Evolutionary conservation across 1,284 basidiomycete species (phyloP), one percentile per base, ranked within the genome.

Genomic region (Moniliophthora roreri): DNA sequence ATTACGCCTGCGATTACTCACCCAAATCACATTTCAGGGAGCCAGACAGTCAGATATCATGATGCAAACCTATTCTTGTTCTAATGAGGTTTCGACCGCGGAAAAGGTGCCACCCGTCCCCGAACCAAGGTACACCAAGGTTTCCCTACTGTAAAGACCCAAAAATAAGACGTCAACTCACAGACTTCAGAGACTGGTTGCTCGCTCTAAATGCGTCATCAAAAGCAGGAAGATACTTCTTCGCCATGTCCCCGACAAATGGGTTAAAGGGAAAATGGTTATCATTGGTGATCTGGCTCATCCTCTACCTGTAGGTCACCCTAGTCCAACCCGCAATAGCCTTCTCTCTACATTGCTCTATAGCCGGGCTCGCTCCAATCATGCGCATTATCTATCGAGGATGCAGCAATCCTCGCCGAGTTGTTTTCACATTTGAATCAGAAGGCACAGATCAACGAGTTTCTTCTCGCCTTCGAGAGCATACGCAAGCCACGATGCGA

Each of bases 301-400:
- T 58, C 77, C 79, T 2, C 62, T 81, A 26, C 74, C 76, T n/a
- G 80, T 81, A 58, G 60, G 77, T 66, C 9, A 58, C 36, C 39
- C 20, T 16, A 46, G 21, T 28, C 13, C 28, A 8, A 20, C 10
- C 11, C 23, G 8, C 16, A 36, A 13, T 39, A 24, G n/a, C 38
- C 21, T n/a, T 6, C n/a, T 35, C 21, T 34, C 24, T 24, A 18
- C 38, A 32, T 34, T 52, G 8, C 6, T 11, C 28, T 32, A 32
- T 59, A 85, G 82, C 69, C 76, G n/a, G 81, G 81, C 13, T 73
- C 78, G 0, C 66, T 78, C 10, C 84, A 85, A 62, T 64, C 69
- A 3, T 61, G 65, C 13, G 73, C 70, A 11, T 73, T 82, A 60
- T 68, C 70, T n/a, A 59, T 79, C 1, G 80, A 80, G 61, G 80